A percentile compares a stretch with the other conserved stretches of the same genome.
phyloP scores from a whole-genome alignment of 768 basidiomycete species.

The Porphyrellus cyaneotinctus region DNA sequence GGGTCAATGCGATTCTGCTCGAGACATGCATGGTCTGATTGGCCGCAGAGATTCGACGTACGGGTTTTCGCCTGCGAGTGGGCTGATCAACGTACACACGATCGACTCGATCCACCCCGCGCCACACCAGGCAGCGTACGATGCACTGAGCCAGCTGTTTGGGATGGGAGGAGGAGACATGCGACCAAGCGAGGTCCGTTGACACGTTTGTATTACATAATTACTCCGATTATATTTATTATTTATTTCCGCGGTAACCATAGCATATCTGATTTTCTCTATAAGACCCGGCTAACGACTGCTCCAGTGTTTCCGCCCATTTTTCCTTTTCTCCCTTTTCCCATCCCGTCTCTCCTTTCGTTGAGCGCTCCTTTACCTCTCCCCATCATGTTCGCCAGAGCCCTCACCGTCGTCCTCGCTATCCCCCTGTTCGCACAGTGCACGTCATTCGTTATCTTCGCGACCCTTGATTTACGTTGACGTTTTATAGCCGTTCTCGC shows the following conservation, averaged over 20 bases:
- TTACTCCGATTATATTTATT: not conserved
- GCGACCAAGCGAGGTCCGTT: constrained; percentile 11
- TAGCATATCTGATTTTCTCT: constrained; percentile 1
- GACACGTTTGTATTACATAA: constrained; percentile 14
- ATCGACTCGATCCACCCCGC: constrained; percentile 77
- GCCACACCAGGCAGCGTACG: constrained; percentile 68
- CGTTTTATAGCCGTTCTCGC: constrained; percentile 22
- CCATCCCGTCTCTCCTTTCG: constrained; percentile 16
- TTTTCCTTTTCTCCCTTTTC: not conserved
- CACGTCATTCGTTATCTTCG: constrained; percentile 18
- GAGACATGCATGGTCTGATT: not conserved
- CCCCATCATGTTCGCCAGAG: constrained; percentile 36
- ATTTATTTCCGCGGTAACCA: constrained; percentile 5
- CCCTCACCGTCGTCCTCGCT: constrained; percentile 41
- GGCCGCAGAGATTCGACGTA: constrained; percentile 62
- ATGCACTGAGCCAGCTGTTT: constrained; percentile 34
- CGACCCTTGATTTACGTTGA: constrained; percentile 5
- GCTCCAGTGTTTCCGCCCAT: not conserved
- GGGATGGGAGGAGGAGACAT: constrained; percentile 18
- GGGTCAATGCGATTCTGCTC: constrained; percentile 20
- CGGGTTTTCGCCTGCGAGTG: constrained; percentile 62
- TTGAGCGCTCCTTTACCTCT: constrained; percentile 7
- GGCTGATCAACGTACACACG: constrained; percentile 58
- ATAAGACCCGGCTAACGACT: constrained; percentile 3
- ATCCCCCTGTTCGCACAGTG: constrained; percentile 45